Evolutionary conservation across 1,139 yeast genomes (phyloP), one percentile per base, ranked within the genome.

Genomic region (Nakaseomyces delphensis): DNA sequence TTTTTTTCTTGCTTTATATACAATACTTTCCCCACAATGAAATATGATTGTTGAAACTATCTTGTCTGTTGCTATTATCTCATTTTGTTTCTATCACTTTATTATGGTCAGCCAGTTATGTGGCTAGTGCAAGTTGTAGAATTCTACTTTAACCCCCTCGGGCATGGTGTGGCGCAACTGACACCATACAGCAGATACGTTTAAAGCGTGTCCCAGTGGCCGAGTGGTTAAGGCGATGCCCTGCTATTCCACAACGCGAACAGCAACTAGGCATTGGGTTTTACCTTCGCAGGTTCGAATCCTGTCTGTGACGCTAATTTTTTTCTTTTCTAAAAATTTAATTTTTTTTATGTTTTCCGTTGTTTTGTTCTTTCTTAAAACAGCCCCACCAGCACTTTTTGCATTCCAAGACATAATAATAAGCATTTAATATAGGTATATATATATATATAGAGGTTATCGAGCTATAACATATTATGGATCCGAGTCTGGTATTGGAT

Each of bases 171-270:
- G 25, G 7, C 10, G 25, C 10, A 7, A 7, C 25, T 7, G 25
- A 23, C 25, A 23, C 10, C 10, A n/a, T 10, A 8, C 31, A 28
- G 14, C 31, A 28, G 10, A 23, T 23, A 23, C 25, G 10, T 7
- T n/a, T n/a, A n/a, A n/a, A n/a, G n/a, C n/a, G 31, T 28, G 77
- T 71, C 67, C 70, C 82, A 74, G 83, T 78, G 83, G 82, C 83
- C 83, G 84, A 78, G 84, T 77, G 84, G 84, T 78, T 78, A 78
- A 78, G 83, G 84, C 83, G 84, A 76, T 76, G 79, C 83, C 83
- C 84, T 77, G 83, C 83, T 77, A 76, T 59, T 54, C 57, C 55
- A 50, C 44, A 10, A 48, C 52, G 16, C 25, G 37, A 53, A 55
- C 44, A 53, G 62, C 60, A 50, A 51, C 44, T 49, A 69, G 73